Percentiles rank a stretch among this genome's conserved stretches.
Conservation (phyloP, 225 moss, liverwort and hornwort genomes). For the Neckera pumila region DNA sequence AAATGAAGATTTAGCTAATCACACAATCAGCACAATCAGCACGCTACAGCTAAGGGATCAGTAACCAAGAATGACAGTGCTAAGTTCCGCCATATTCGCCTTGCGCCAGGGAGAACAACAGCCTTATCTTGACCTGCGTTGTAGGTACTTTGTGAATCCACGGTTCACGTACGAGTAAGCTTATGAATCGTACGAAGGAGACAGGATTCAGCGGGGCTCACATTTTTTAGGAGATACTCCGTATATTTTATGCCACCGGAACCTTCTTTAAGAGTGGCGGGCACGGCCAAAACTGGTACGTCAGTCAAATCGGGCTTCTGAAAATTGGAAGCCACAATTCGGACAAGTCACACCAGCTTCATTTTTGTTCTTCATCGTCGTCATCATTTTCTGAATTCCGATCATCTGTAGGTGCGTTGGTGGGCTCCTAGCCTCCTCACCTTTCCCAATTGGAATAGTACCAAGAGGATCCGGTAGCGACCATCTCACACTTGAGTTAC, state of each 20-base stretch:
- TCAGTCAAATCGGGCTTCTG: neutral
- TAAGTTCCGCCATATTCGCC: neutral
- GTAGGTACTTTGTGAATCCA: neutral
- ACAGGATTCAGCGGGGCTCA: neutral
- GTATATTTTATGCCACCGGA: neutral
- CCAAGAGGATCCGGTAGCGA: neutral
- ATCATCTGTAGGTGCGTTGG: neutral
- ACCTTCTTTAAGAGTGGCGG: neutral
- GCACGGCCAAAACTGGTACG: neutral
- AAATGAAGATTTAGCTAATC: neutral
- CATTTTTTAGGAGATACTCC: neutral
- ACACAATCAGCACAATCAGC: neutral
- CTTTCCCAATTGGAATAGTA: neutral
- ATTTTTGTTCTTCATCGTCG: neutral
- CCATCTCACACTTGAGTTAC: neutral
- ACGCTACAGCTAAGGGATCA: neutral
- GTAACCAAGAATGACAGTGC: neutral
- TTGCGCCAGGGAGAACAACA: neutral
- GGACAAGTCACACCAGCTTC: neutral
- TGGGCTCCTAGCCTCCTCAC: neutral
- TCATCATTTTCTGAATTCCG: neutral
- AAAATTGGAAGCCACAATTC: neutral
- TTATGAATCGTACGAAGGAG: neutral
- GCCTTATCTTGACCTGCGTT: slow-evolving; percentile 4
- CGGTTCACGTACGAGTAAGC: neutral